phyloP scores from a whole-genome alignment of 2,329 filamentous ascomycete species.

The Botrytis squamosa region DNA sequence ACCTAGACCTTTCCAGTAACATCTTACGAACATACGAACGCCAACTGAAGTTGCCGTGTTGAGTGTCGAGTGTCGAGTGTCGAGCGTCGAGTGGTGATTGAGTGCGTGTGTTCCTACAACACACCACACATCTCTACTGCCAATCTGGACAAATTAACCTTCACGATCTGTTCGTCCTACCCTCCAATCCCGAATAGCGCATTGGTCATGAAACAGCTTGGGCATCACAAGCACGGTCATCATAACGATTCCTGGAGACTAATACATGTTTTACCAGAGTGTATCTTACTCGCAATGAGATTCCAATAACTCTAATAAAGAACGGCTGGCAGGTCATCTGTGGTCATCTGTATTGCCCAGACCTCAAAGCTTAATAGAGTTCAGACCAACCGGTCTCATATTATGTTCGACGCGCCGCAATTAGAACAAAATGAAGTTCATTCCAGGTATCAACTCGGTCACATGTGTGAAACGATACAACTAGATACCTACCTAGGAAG shows the following conservation, averaged over 20 bases:
- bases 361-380: neutral
- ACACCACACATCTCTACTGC: neutral
- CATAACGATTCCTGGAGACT: conserved; percentile 20
- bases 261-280: neutral
- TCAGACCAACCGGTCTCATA: conserved; percentile 5
- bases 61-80: neutral
- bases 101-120: neutral
- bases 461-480: conserved; percentile 27
- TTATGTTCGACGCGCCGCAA: neutral
- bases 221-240: conserved; percentile 14
- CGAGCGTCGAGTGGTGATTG: neutral
- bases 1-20: neutral
- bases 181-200: conserved; percentile 2
- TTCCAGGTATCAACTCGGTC: conserved; percentile 10
- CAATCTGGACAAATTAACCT: conserved; percentile 7
- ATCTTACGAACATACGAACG: neutral
- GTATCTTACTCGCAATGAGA: neutral
- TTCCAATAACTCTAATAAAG: neutral
- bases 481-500: neutral
- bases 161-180: conserved; percentile 13
- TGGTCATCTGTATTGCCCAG: neutral
- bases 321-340: neutral
- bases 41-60: neutral
- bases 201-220: conserved; percentile 17
- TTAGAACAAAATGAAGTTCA: neutral